Evolutionary conservation across 2,329 filamentous ascomycete genomes (phyloP), one percentile per base, ranked within the genome.

Genomic region (Paecilomyces variotii): DNA sequence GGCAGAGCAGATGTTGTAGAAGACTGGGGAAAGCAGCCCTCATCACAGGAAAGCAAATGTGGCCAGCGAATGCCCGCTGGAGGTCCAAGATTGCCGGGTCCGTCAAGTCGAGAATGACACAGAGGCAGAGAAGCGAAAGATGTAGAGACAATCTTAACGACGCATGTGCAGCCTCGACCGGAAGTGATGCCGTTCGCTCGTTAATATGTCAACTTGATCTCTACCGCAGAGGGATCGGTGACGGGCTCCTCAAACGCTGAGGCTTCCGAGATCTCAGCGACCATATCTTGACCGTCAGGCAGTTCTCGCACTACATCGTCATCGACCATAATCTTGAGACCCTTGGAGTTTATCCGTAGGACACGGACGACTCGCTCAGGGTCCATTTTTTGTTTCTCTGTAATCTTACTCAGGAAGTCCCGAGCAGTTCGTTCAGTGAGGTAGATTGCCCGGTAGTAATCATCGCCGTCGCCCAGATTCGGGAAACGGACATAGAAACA

Each of bases 231-330:
- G 14, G 53, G 54, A 50, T 63, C 53, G 49, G 59, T 56, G 19
- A 59, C 54, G 12, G 67, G 60, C 39, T 67, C 73, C 56, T 78
- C 72, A 55, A 76, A 71, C 52, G 89, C 79, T 19, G 66, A 62
- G 4, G 66, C 57, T 65, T 94, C 87, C 59, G 89, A 81, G 59
- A 87, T 84, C 65, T 88, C 85, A 50, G 83, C 83, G 39, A 82
- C 78, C 88, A 97, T 94, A 68, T 96, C 93, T 73, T 97, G 91
- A 32, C 91, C 92, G 76, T 99, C 94, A 1, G 86, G 84, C 56
- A 97, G 79, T 72, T 93, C 88, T 52, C 84, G 83, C 32, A 97
- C 84, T 54, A 95, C 87, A 62, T 97, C 91, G 68, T 97, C 91
- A 68, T 97, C 94, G 66, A 97, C 83, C 68, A 95, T 85, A 57